Base-by-base conservation (phyloP, 202 grass and related monocot species). In the Elaeis oleifera region DNA sequence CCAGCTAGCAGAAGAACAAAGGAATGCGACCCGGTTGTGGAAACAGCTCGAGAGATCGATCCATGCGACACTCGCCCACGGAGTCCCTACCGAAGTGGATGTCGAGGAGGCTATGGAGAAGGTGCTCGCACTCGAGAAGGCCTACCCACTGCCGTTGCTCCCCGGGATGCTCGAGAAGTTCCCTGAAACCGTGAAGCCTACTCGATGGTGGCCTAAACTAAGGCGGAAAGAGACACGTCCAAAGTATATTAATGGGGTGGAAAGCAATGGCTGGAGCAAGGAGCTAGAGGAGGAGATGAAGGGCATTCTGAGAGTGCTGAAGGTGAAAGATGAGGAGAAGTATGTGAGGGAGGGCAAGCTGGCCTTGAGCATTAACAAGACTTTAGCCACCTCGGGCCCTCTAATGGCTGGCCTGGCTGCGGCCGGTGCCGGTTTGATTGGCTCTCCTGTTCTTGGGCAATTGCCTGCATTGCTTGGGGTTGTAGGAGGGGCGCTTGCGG, bases 1-100 rank as follows among this genome's bases (percentile, higher is more conserved):
- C 26, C 90, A 95, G 75, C 76, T 85, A 11, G 85, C 90, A 5
- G 85, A 89, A 69, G 85, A 95, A 69, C 90, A 89, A 77, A 78
- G 79, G 15, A 95, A 95, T 5, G 76, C 85, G 32, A 83, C 90
- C 0, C 27, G 76, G 20, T 50, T 89, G 25, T 95, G 79, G 76
- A 80, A 61, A 48, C 75, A 89, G 72, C 82, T 89, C 17, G 59
- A 75, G 39, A 74, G 79, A 32, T 53, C 68, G 59, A 58, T 89
- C 25, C 44, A 81, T 4, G 65, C 53, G 22, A 53, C 4, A 1
- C 67, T 87, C 27, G 50, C 54, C 0, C 31, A 28, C 17, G 16
- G 26, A 27, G 39, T 54, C 51, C 49, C 54, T 26, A 20, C 60
- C 2, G 54, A 61, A 0, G 18, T 15, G 50, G 81, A 84, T 24